Evolutionary conservation across 306 rosid species (phyloP).

Genomic region (Acacia crassicarpa): DNA sequence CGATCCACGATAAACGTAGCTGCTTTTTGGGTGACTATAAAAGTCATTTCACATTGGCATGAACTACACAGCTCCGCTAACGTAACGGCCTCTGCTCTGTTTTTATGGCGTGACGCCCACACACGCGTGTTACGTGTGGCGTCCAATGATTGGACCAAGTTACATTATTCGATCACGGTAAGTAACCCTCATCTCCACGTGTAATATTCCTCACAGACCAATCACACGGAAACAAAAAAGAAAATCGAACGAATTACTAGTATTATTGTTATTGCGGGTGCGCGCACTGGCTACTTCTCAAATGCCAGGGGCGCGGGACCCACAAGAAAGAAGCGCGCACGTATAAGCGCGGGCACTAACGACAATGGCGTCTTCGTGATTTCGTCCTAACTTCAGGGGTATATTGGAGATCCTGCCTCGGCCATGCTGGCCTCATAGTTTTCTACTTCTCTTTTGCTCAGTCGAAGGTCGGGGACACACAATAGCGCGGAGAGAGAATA

Average conservation of each 20-base stretch:
- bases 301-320: background rate
- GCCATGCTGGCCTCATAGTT: slow-evolving; percentile 27
- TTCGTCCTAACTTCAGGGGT: slow-evolving; percentile 13
- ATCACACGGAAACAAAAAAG: background rate
- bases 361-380: slow-evolving; percentile 39
- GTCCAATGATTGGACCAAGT: background rate
- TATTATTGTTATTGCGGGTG: background rate
- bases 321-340: slow-evolving; percentile 27
- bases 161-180: background rate
- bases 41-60: background rate
- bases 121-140: background rate
- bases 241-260: background rate
- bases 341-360: slow-evolving; percentile 4
- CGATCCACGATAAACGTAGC: background rate
- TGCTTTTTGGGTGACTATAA: background rate
- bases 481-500: slow-evolving; percentile 32
- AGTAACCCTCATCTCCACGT: background rate
- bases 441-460: slow-evolving; percentile 39
- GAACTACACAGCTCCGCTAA: background rate
- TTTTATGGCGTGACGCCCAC: background rate
- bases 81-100: background rate
- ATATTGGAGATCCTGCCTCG: slow-evolving; percentile 17
- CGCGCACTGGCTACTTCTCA: background rate
- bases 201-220: background rate
- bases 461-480: slow-evolving; percentile 39